These are phyloP conservation scores for Hypomontagnella monticulosa DNA, from an alignment of 495 filamentous ascomycete genomes.

Conservation along the genomic window DNA sequence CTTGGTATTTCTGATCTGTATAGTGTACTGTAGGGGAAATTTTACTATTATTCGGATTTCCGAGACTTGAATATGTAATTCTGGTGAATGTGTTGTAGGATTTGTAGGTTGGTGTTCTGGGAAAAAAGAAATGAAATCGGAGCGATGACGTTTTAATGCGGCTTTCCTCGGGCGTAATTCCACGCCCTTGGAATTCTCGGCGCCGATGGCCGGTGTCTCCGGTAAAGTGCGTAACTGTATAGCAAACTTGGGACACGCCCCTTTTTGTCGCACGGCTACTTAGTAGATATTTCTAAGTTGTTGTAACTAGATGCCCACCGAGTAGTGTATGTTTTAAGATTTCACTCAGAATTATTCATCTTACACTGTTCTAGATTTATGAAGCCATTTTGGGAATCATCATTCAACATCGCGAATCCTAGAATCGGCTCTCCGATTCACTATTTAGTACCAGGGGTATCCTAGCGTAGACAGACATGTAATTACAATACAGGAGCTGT, in stretches of 20 bases:
- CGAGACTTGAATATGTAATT: not conserved
- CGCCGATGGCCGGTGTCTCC: slow-evolving; percentile 29
- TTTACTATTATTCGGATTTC: not conserved
- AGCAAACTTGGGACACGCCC: not conserved
- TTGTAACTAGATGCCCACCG: too few relatives aligned
- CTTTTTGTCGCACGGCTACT: slow-evolving; percentile 3
- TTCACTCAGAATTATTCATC: too few relatives aligned
- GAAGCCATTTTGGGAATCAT: not conserved
- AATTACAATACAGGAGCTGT: slow-evolving; percentile 23
- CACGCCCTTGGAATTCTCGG: slow-evolving; percentile 19
- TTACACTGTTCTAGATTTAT: not conserved
- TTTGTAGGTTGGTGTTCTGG: slow-evolving; percentile 12
- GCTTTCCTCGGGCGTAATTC: slow-evolving; percentile 26
- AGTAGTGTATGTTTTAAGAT: too few relatives aligned
- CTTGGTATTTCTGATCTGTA: not conserved
- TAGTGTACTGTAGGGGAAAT: not conserved
- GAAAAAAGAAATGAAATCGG: slow-evolving; percentile 26
- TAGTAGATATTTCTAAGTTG: too few relatives aligned
- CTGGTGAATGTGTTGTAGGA: not conserved
- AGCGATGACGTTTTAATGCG: slow-evolving; percentile 29
- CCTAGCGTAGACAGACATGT: slow-evolving; percentile 24
- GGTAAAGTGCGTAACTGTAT: not conserved
- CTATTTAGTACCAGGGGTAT: slow-evolving; percentile 26
- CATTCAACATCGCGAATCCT: not conserved
- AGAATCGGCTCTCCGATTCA: slow-evolving; percentile 8